These are phyloP conservation scores for Solanum acaule DNA, from an alignment of 257 asterid species.

Conservation along the genomic window DNA sequence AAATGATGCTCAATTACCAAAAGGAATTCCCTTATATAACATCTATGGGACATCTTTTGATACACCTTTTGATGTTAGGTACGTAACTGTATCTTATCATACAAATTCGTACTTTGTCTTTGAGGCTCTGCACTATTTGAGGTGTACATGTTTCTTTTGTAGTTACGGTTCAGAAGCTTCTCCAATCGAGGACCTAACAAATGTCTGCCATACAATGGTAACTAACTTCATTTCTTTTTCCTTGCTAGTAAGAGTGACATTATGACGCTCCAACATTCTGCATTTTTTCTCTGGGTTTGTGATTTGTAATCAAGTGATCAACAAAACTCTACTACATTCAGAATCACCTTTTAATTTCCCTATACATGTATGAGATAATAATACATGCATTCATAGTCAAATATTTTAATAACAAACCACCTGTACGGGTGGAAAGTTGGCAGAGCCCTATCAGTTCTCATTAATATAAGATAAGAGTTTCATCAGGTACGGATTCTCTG, in stretches of 20 bases:
- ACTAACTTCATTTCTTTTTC: constrained; percentile 6
- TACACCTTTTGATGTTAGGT: constrained; percentile 90
- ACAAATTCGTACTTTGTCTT: not conserved
- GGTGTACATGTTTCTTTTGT: constrained; percentile 14
- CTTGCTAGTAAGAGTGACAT: not conserved
- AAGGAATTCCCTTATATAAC: constrained; percentile 67
- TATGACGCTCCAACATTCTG: not conserved
- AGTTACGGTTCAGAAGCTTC: constrained; percentile 84
- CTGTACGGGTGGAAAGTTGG: not conserved
- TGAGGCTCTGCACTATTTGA: not conserved
- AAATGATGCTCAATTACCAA: constrained; percentile 43
- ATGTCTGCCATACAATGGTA: constrained; percentile 72
- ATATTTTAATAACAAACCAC: not conserved
- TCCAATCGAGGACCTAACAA: constrained; percentile 53
- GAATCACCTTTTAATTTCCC: not conserved
- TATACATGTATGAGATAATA: not conserved
- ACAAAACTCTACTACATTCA: not conserved
- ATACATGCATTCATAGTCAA: not conserved
- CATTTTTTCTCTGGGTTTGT: not conserved
- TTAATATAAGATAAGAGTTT: not conserved
- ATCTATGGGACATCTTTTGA: constrained; percentile 74
- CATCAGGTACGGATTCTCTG: not conserved
- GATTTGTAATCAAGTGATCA: not conserved
- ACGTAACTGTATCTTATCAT: constrained; percentile 7
- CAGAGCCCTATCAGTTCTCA: not conserved